Evolutionary conservation across 2,329 filamentous ascomycete species (phyloP), one percentile per base, ranked within the genome.

Genomic region (Talaromyces amestolkiae): DNA sequence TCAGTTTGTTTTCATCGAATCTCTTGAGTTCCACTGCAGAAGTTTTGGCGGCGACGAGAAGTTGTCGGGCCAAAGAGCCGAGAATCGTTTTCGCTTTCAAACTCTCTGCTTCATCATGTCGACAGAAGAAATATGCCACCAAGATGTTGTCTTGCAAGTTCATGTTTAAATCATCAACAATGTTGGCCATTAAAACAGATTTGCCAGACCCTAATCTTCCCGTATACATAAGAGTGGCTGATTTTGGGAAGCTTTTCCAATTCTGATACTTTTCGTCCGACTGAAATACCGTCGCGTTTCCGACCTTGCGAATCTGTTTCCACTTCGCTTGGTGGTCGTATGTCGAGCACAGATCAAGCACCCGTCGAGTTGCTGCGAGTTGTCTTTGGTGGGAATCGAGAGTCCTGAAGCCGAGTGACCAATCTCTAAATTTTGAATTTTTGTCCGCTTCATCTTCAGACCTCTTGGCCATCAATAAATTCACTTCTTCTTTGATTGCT

Each of bases 161-260:
- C 65, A 78, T 67, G 45, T 74, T 72, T 1, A 81, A 53, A 49
- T 80, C 75, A 58, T 79, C 75, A 0, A 83, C 72, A 0, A 83
- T 74, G 60, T 82, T 83, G 1, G 81, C 80, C 3, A 82, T 56
- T 8, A 79, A 59, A 1, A 83, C 79, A 0, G 81, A 81, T 64
- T 83, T 83, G 0, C 81, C 81, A 0, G 76, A 78, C 1, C 81
- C 81, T 0, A 83, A 70, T 53, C 79, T 81, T 4, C 80, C 80
- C 10, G 61, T 73, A 35, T 70, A 77, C 0, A 81, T 1, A 0
- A 83, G 65, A 0, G 78, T 78, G 45, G 60, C 68, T 35, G 74
- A 68, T 27, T 63, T 22, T 19, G 60, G 27, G 31, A 47, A n/a
- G 10, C 13, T 62, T 69, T 68, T 78, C 76, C 74, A 78, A 6